These are phyloP conservation scores for Aspergillus unguis DNA, from an alignment of 2,329 filamentous ascomycete species.

Conservation along the genomic window DNA sequence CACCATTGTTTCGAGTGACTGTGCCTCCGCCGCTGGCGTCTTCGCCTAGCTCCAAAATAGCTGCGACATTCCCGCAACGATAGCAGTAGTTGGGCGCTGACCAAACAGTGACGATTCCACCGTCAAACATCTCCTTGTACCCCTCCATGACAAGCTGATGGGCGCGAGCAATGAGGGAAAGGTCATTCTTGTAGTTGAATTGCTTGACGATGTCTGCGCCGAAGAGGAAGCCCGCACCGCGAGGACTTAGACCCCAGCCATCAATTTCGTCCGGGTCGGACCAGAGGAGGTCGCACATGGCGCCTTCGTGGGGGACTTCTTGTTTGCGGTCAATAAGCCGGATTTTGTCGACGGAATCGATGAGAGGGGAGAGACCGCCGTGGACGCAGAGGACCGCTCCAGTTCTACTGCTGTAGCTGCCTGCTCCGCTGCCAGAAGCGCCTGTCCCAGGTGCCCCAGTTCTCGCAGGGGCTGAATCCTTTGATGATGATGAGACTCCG, in stretches of 20 bases:
- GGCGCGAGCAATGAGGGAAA: conserved; percentile 86
- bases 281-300: conserved; percentile 98
- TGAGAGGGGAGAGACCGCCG: conserved; percentile 83
- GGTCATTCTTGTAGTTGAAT: conserved; percentile 92
- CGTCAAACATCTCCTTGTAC: conserved; percentile 99
- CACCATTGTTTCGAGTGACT: conserved; percentile 61
- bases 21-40: conserved; percentile 72
- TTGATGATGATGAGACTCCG: conserved; percentile 37
- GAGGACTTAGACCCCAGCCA: conserved; percentile 90
- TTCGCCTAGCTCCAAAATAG: conserved; percentile 87
- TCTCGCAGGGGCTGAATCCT: conserved; percentile 44
- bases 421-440: conserved; percentile 66
- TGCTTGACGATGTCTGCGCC: conserved; percentile 92
- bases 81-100: conserved; percentile 97
- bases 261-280: conserved; percentile 95
- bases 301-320: conserved; percentile 95
- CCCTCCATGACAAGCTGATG: conserved; percentile 99
- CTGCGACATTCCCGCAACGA: conserved; percentile 90
- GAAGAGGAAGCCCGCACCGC: conserved; percentile 92
- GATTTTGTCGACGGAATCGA: conserved; percentile 95
- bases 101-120: conserved; percentile 97
- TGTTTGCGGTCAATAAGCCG: conserved; percentile 92
- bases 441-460: conserved; percentile 76
- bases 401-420: conserved; percentile 53
- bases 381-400: conserved; percentile 94